Evolutionary conservation across 1,139 yeast genomes (phyloP), one percentile per base, ranked within the genome.

Genomic region (Candida tetrigidarum): DNA sequence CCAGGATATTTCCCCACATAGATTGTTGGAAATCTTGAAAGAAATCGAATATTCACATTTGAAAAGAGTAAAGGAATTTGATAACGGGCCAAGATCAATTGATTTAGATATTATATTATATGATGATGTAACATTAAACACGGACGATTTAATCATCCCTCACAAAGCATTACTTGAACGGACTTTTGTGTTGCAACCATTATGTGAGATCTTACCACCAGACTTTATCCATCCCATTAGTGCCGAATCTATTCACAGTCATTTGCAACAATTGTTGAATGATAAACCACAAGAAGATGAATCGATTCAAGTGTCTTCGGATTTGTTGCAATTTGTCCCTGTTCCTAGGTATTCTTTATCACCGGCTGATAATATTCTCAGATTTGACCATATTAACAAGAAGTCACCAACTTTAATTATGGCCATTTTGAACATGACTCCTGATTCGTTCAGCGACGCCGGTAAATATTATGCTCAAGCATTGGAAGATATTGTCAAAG

Each of bases 391-490:
- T 41, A 48, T 62, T 18, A 55, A 63, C 34, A 55, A 66, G 36
- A 62, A 66, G 15, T 65, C 71, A 15, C 60, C 64, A 14, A 82
- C 88, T 0, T 59, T 69, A 37, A 64, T 91, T 41, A 93, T 93
- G 99, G 96, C 92, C 1, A 84, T 93, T 39, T 64, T 93, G 47
- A 93, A 93, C 58, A 78, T 86, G 16, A 93, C 99, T 0, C 97
- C 98, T 0, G 98, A 95, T 61, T 91, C 97, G 0, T 93, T 93
- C 59, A 89, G 97, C 42, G 99, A 95, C 64, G 98, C 96, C 1
- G 92, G 96, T 0, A 51, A 49, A n/a, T 55, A 63, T 39, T 62
- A 43, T 36, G 50, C 54, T 5, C 57, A 58, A 20, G 55, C 71
- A 20, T 62, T 67, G 4, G 60, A 62, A 3, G 55, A 62, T 3